These are phyloP conservation scores for Penicillium sp. DNA, from an alignment of 2,329 filamentous ascomycete species.

Conservation along the genomic window DNA sequence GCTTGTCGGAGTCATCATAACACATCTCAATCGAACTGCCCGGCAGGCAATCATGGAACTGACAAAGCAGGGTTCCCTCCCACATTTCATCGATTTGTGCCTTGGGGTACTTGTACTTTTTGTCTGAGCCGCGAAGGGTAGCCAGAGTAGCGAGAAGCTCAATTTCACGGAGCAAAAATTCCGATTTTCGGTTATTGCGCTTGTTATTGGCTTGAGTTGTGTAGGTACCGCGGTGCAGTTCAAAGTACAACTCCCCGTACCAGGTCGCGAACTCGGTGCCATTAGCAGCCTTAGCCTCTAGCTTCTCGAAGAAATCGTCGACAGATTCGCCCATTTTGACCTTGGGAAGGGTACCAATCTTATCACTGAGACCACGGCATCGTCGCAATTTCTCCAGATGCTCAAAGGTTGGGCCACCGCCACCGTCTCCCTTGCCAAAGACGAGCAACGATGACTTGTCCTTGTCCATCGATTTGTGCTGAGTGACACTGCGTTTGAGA, in stretches of 20 bases:
- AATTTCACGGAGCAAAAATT: constrained; percentile 82
- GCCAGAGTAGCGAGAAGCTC: constrained; percentile 87
- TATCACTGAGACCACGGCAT: constrained; percentile 89
- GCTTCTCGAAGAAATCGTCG: constrained; percentile 87
- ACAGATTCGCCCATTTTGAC: constrained; percentile 88
- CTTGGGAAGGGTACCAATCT: constrained; percentile 77
- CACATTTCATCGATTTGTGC: constrained; percentile 94
- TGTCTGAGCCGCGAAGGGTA: constrained; percentile 65
- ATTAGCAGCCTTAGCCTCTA: constrained; percentile 74
- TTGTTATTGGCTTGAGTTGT: constrained; percentile 98
- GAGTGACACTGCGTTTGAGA: constrained; percentile 81
- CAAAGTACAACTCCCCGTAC: constrained; percentile 98
- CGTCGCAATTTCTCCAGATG: constrained; percentile 93
- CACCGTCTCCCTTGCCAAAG: constrained; percentile 95
- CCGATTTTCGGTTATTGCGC: constrained; percentile 83
- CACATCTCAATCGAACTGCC: constrained; percentile 97
- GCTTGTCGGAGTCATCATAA: constrained; percentile 90
- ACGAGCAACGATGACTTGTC: constrained; percentile 88
- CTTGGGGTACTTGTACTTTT: constrained; percentile 85
- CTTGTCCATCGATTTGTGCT: constrained; percentile 95
- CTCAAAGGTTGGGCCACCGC: constrained; percentile 90
- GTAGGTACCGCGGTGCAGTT: constrained; percentile 94
- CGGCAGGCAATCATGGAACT: constrained; percentile 96
- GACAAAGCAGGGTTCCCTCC: constrained; percentile 87
- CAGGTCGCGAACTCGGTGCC: constrained; percentile 82